phyloP scores from a whole-genome alignment of 106 monocot species.

The Hemerocallis citrina region DNA sequence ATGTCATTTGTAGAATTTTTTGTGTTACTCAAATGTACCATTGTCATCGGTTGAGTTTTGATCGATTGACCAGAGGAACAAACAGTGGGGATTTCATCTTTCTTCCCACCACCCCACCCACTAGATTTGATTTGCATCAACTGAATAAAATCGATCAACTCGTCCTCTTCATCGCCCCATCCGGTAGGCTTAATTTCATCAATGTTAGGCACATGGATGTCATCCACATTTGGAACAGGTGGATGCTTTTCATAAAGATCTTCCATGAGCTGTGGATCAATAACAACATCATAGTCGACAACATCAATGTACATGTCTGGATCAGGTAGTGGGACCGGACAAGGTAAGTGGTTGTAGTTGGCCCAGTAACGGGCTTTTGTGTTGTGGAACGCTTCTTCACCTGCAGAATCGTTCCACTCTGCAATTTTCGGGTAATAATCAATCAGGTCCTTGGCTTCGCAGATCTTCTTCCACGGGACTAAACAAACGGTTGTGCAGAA shows the following conservation, averaged over 20 bases:
- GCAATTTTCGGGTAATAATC: constrained; percentile 21
- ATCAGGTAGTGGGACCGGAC: constrained; percentile 26
- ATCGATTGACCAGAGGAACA: not conserved
- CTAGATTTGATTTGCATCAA: not conserved
- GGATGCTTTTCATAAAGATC: constrained; percentile 33
- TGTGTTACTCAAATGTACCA: not conserved
- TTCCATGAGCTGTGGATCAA: constrained; percentile 31
- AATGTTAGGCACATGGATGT: not conserved
- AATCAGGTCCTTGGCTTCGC: constrained; percentile 20
- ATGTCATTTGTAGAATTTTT: not conserved
- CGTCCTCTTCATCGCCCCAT: not conserved
- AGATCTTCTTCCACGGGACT: constrained; percentile 29
- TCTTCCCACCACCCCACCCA: constrained; percentile 2
- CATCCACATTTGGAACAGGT: constrained; percentile 15
- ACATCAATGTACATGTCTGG: constrained; percentile 37
- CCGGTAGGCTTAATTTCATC: constrained; percentile 6
- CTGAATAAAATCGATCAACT: not conserved
- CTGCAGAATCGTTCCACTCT: constrained; percentile 56
- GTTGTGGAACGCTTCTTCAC: constrained; percentile 35
- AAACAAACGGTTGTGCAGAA: constrained; percentile 22
- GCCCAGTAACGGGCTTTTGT: constrained; percentile 46
- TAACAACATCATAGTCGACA: constrained; percentile 20
- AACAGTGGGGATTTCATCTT: not conserved
- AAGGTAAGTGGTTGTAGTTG: constrained; percentile 19
- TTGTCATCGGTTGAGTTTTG: not conserved